Conservation (phyloP, 371 early-diverging fungal species). For the Mucor indicus region DNA sequence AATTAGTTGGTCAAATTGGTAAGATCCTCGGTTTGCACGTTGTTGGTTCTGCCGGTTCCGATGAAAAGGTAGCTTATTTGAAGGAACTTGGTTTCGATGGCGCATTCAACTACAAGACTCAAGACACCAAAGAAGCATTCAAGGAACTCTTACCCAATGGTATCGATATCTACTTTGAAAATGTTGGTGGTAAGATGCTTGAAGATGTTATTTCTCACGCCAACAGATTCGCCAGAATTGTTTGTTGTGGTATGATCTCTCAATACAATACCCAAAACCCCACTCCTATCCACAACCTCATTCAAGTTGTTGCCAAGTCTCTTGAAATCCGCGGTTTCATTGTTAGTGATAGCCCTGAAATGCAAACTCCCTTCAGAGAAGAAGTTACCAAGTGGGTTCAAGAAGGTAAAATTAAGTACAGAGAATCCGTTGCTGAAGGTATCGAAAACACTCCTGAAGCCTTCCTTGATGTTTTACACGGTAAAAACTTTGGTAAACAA, state of each 20-base stretch:
- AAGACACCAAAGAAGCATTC: slow-evolving; percentile 40
- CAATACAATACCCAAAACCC: slow-evolving; percentile 57
- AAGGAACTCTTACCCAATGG: slow-evolving; percentile 59
- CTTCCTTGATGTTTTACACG: slow-evolving; percentile 71
- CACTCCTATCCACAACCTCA: slow-evolving; percentile 30
- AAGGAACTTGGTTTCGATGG: slow-evolving; percentile 65
- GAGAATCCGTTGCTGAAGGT: slow-evolving; percentile 68
- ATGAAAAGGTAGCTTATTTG: slow-evolving; percentile 74
- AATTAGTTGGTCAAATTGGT: slow-evolving; percentile 65
- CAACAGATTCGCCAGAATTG: slow-evolving; percentile 57
- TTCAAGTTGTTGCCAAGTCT: slow-evolving; percentile 39
- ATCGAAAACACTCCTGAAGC: slow-evolving; percentile 80
- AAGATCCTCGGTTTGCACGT: slow-evolving; percentile 69
- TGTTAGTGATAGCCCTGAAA: slow-evolving; percentile 49
- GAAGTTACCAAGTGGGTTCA: slow-evolving; percentile 64
- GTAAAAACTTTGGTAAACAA: slow-evolving; percentile 86
- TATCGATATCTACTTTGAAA: slow-evolving; percentile 75
- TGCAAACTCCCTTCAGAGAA: slow-evolving; percentile 52
- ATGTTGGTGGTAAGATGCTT: slow-evolving; percentile 71
- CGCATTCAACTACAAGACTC: slow-evolving; percentile 85
- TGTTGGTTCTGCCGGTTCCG: slow-evolving; percentile 76
- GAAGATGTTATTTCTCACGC: slow-evolving; percentile 56
- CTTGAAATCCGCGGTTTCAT: slow-evolving; percentile 70
- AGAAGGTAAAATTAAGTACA: slow-evolving; percentile 67
- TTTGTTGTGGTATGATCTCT: slow-evolving; percentile 67